Percentiles rank a stretch among this genome's conserved stretches.
phyloP scores from a whole-genome alignment of 441 rosid genomes.

The Corymbia citriodora region DNA sequence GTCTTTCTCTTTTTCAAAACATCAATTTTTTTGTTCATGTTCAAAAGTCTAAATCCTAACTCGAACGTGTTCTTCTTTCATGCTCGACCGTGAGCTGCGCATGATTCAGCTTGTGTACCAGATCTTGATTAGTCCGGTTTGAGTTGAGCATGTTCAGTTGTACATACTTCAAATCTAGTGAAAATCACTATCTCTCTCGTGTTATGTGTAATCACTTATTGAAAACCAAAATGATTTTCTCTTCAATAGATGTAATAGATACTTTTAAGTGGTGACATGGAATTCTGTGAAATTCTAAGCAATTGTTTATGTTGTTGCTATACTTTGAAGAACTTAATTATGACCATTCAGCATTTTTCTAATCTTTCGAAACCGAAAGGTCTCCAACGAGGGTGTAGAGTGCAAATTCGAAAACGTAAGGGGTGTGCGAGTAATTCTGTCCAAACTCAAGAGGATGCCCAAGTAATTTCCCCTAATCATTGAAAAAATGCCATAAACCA shows the following conservation, averaged over 20 bases:
- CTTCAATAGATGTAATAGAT: neutral
- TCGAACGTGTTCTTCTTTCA: neutral
- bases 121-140: neutral
- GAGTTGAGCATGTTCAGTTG: neutral
- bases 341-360: neutral
- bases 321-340: neutral
- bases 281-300: neutral
- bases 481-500: neutral
- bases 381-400: neutral
- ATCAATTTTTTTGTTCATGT: neutral
- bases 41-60: neutral
- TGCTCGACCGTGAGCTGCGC: neutral
- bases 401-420: neutral
- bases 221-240: neutral
- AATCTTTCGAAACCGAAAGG: neutral
- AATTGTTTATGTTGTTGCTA: neutral
- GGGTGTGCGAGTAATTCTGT: neutral
- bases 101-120: accelerated
- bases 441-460: neutral
- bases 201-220: neutral
- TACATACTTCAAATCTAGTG: neutral
- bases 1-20: neutral
- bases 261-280: neutral
- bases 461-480: neutral
- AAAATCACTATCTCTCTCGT: neutral